A percentile compares a stretch with the other conserved stretches of the same genome.
Conservation (phyloP, 2,329 filamentous ascomycete genomes). For the Helminthosporium solani region DNA sequence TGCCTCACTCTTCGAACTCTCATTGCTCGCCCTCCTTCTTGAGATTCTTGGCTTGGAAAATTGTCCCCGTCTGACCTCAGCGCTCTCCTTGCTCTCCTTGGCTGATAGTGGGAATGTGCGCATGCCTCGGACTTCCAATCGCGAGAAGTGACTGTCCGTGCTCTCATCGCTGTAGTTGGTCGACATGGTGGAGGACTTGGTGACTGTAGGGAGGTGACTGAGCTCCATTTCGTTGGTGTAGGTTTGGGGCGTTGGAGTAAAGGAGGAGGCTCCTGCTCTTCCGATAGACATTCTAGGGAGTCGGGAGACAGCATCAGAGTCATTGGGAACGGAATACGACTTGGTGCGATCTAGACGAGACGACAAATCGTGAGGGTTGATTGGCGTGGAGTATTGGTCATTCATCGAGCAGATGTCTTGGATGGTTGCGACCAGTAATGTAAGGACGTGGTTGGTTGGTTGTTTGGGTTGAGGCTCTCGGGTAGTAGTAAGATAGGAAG, state of each 20-base stretch:
- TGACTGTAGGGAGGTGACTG: constrained; percentile 18
- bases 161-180: constrained; percentile 18
- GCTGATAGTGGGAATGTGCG: constrained; percentile 13
- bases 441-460: not conserved
- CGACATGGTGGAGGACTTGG: constrained; percentile 30
- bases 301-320: constrained; percentile 20
- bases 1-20: constrained; percentile 10
- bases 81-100: constrained; percentile 16
- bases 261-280: constrained; percentile 31
- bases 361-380: constrained; percentile 30
- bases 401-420: constrained; percentile 28
- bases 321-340: constrained; percentile 8
- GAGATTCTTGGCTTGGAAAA: constrained; percentile 32
- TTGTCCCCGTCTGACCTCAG: constrained; percentile 23
- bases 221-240: constrained; percentile 6
- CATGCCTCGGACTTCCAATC: constrained; percentile 11
- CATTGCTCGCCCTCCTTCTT: constrained; percentile 18
- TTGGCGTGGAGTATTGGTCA: constrained; percentile 19
- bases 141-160: constrained; percentile 7
- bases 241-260: constrained; percentile 16
- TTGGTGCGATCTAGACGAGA: constrained; percentile 21
- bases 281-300: constrained; percentile 13
- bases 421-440: not conserved
- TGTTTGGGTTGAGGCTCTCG: not conserved
- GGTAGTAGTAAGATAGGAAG: not conserved